A percentile compares a stretch with the other conserved stretches of the same genome.
Evolutionary conservation across 495 filamentous ascomycete genomes (phyloP).

Genomic region (Aspergillus steynii): DNA sequence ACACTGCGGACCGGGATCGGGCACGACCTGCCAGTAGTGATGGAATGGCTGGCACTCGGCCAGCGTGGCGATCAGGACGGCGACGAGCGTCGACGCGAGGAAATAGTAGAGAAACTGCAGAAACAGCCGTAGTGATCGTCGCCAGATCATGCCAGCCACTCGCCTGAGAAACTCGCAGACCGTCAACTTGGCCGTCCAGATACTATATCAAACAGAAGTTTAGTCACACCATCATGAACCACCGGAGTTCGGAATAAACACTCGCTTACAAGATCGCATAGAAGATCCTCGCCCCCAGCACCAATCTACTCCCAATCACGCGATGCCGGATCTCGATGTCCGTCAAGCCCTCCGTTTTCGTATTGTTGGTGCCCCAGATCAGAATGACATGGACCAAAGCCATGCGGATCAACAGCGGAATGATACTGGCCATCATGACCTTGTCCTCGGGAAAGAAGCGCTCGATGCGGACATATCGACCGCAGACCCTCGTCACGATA

Average conservation of each 20-base stretch:
- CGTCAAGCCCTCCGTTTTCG: constrained; percentile 41
- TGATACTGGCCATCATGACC: constrained; percentile 74
- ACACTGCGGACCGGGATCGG: constrained; percentile 83
- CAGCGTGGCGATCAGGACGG: constrained; percentile 76
- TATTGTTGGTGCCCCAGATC: constrained; percentile 86
- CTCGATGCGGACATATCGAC: constrained; percentile 80
- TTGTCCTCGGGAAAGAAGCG: constrained; percentile 84
- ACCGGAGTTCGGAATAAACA: too few species aligned
- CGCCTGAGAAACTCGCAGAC: constrained; percentile 89
- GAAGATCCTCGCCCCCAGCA: constrained; percentile 53
- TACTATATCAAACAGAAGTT: constrained; percentile 44
- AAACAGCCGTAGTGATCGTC: constrained; percentile 63
- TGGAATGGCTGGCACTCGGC: constrained; percentile 81
- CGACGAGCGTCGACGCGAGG: constrained; percentile 73
- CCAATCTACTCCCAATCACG: constrained; percentile 53
- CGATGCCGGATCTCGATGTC: constrained; percentile 40
- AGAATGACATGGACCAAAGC: constrained; percentile 82
- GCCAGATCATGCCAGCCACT: constrained; percentile 67
- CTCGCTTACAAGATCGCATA: constrained; percentile 59
- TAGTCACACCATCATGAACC: constrained; percentile 5
- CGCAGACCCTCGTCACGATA: constrained; percentile 72
- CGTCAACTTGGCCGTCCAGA: constrained; percentile 90
- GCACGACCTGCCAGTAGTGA: constrained; percentile 89
- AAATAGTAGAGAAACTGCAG: constrained; percentile 71
- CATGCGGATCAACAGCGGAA: constrained; percentile 83